phyloP scores from a whole-genome alignment of 176 grass and related monocot genomes.

The Poa annua region DNA sequence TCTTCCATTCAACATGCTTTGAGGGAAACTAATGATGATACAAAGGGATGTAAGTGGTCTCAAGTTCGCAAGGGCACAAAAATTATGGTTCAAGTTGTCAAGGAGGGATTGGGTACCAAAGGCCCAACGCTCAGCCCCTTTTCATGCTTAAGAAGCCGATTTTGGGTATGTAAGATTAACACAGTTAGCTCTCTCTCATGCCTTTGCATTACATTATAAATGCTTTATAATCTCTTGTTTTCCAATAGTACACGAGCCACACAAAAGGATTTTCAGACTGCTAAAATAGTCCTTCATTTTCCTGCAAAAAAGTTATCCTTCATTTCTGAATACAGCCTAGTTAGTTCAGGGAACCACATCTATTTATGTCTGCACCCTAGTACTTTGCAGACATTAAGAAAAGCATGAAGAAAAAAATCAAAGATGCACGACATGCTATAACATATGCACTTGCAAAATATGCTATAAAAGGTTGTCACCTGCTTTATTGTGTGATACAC shows the following conservation, averaged over 20 bases:
- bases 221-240: slow-evolving; percentile 36
- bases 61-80: slow-evolving; percentile 86
- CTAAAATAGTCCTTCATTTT: neutral
- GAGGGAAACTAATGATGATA: slow-evolving; percentile 50
- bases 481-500: slow-evolving; percentile 7
- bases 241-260: neutral
- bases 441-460: slow-evolving; percentile 1
- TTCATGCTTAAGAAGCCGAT: slow-evolving; percentile 89
- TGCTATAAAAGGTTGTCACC: slow-evolving; percentile 1
- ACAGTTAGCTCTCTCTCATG: slow-evolving; percentile 21
- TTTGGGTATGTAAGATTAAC: slow-evolving; percentile 75
- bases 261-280: neutral
- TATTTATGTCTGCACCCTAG: neutral
- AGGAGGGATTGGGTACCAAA: slow-evolving; percentile 88
- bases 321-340: neutral
- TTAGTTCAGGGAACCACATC: neutral
- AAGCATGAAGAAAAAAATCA: slow-evolving; percentile 3
- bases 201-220: slow-evolving; percentile 27
- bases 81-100: slow-evolving; percentile 95
- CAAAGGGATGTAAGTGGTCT: slow-evolving; percentile 69
- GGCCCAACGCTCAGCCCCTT: slow-evolving; percentile 87
- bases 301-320: neutral
- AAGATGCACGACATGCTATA: neutral
- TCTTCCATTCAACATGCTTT: slow-evolving; percentile 63
- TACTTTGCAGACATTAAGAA: neutral